phyloP scores from a whole-genome alignment of 2,329 filamentous ascomycete genomes.

The Colletotrichum sp. region DNA sequence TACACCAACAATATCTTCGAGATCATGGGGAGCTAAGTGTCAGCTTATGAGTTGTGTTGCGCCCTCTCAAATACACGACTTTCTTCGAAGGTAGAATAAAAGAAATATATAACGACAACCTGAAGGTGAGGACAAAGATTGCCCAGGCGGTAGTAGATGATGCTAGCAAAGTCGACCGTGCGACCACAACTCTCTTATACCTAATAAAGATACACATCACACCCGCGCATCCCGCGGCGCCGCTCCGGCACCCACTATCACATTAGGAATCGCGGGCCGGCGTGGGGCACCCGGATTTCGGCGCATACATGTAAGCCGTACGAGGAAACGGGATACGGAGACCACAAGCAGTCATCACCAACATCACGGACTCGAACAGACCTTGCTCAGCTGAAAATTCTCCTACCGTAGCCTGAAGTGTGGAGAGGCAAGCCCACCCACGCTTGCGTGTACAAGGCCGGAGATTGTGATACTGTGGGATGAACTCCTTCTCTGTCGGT shows the following conservation, averaged over 20 bases:
- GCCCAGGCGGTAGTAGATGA: too few relatives aligned
- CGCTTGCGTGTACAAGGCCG: not conserved
- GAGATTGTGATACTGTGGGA: not conserved
- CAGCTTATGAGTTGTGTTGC: too few relatives aligned
- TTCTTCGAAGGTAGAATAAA: too few relatives aligned
- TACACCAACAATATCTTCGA: too few relatives aligned
- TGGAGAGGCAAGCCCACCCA: not conserved
- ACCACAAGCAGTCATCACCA: not conserved
- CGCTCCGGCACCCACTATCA: not conserved
- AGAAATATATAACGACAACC: too few relatives aligned
- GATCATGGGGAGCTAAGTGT: too few relatives aligned
- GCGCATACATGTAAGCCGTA: not conserved
- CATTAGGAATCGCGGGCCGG: not conserved
- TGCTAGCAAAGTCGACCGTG: not conserved
- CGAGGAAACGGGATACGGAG: not conserved
- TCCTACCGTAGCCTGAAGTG: not conserved
- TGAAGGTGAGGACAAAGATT: too few relatives aligned
- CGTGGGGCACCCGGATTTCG: not conserved
- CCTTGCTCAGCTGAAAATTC: not conserved
- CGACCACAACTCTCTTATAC: not conserved
- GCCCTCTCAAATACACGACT: too few relatives aligned
- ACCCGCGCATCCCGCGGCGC: not conserved
- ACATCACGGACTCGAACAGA: not conserved
- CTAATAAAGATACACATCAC: not conserved
- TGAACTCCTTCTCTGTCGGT: not conserved